Evolutionary conservation across 306 rosid genomes (phyloP).

Genomic region (Nissolia schottii): DNA sequence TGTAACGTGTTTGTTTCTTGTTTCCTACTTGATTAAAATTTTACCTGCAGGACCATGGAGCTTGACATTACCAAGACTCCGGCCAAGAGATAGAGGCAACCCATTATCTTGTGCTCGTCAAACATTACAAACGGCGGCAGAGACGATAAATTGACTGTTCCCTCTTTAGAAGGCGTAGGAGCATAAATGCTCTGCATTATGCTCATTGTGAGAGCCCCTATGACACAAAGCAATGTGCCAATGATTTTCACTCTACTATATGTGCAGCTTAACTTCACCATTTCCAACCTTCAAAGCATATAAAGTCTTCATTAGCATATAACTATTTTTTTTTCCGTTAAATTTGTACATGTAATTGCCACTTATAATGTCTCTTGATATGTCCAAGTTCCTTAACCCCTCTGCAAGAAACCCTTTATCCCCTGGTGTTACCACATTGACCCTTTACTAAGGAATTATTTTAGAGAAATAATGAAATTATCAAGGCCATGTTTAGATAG

Average conservation of each 20-base stretch:
- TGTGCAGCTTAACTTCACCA: constrained; percentile 53
- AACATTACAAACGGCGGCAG: constrained; percentile 24
- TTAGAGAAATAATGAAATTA: neutral
- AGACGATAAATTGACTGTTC: neutral
- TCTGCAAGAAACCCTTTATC: neutral
- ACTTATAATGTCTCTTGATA: neutral
- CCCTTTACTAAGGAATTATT: neutral
- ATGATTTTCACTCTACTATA: constrained; percentile 75
- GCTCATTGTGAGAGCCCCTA: constrained; percentile 81
- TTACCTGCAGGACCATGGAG: constrained; percentile 71
- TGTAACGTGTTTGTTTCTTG: neutral
- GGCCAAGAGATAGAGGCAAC: constrained; percentile 65
- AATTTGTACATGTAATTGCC: neutral
- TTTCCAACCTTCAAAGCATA: constrained; percentile 68
- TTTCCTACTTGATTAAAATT: neutral
- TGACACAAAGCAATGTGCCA: constrained; percentile 70
- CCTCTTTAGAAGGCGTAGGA: neutral
- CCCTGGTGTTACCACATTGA: neutral
- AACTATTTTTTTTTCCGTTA: too few species aligned
- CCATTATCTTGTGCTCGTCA: constrained; percentile 51
- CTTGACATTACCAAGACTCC: constrained; percentile 54
- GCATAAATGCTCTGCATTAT: constrained; percentile 52
- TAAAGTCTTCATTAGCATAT: neutral
- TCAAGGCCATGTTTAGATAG: neutral
- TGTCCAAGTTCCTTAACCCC: neutral